Evolutionary conservation across 2,329 filamentous ascomycete species (phyloP).

Genomic region (Aspergillus unguis): DNA sequence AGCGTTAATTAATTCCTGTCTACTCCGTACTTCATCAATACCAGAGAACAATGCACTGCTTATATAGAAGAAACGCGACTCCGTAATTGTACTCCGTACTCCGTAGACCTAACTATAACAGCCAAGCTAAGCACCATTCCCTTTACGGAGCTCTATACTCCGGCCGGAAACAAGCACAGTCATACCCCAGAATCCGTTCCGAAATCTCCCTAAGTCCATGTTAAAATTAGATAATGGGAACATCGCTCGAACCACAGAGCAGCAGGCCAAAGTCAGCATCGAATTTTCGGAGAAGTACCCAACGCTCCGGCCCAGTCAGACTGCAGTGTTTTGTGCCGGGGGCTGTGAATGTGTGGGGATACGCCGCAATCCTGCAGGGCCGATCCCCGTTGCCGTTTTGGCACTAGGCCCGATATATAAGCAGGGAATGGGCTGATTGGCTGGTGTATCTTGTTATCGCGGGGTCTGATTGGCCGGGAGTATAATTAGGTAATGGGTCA

Average conservation of each 20-base stretch:
- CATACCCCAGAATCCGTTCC: conserved; percentile 1
- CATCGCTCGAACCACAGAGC: background rate
- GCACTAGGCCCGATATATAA: conserved; percentile 21
- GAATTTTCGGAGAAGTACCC: conserved; percentile 2
- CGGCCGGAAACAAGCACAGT: background rate
- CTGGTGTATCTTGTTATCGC: conserved; percentile 20
- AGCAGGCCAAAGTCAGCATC: background rate
- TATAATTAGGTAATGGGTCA: conserved; percentile 2
- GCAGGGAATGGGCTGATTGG: conserved; percentile 23
- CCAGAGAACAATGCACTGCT: too few species aligned
- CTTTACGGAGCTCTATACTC: background rate
- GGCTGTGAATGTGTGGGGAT: conserved; percentile 19
- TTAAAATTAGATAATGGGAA: background rate
- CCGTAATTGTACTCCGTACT: background rate
- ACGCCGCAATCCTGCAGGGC: conserved; percentile 23
- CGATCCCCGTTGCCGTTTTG: conserved; percentile 27
- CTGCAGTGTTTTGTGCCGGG: background rate
- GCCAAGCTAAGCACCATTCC: background rate
- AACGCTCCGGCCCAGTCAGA: conserved; percentile 1
- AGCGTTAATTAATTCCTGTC: too few species aligned
- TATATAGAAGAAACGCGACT: too few species aligned
- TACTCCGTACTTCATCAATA: too few species aligned
- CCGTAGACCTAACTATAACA: background rate
- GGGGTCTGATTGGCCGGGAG: conserved; percentile 23
- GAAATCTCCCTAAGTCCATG: background rate